A percentile compares a stretch with the other conserved stretches of the same genome.
These are phyloP conservation scores for Mycena kentingensis DNA, from an alignment of 768 basidiomycete species.

Conservation along the genomic window DNA sequence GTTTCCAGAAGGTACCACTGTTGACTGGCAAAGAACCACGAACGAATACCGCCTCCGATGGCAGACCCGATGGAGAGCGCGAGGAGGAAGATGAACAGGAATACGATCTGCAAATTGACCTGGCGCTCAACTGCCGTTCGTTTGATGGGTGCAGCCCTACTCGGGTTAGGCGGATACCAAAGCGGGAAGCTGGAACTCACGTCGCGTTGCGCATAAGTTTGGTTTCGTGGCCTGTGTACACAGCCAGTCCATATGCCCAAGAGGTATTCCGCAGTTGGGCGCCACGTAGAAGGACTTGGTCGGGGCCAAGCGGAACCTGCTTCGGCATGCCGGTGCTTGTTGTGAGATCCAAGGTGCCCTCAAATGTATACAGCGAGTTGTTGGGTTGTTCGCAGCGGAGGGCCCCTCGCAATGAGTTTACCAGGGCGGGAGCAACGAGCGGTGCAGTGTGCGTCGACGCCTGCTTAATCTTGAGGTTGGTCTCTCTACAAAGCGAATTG, in stretches of 20 bases:
- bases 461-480: conserved; percentile 99
- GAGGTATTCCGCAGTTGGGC: conserved; percentile 95
- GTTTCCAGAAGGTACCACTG: conserved; percentile 90
- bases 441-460: conserved; percentile 78
- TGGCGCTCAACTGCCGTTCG: conserved; percentile 93
- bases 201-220: conserved; percentile 98
- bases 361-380: conserved; percentile 95
- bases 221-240: conserved; percentile 97
- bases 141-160: conserved; percentile 93
- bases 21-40: conserved; percentile 83
- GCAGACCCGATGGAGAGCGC: conserved; percentile 89
- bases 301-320: conserved; percentile 90
- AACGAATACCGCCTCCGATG: conserved; percentile 86
- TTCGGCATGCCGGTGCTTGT: conserved; percentile 60
- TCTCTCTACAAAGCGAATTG: conserved; percentile 61
- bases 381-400: conserved; percentile 96
- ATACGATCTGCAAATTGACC: conserved; percentile 95
- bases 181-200: conserved; percentile 51
- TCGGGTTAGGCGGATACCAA: not conserved
- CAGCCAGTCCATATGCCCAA: conserved; percentile 92
- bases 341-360: conserved; percentile 73
- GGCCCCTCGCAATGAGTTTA: conserved; percentile 74
- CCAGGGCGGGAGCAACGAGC: conserved; percentile 76
- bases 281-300: conserved; percentile 91
- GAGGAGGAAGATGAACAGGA: conserved; percentile 86